Base-by-base conservation (phyloP, 371 early-diverging fungal species). In the Vairimorpha ceranae region DNA sequence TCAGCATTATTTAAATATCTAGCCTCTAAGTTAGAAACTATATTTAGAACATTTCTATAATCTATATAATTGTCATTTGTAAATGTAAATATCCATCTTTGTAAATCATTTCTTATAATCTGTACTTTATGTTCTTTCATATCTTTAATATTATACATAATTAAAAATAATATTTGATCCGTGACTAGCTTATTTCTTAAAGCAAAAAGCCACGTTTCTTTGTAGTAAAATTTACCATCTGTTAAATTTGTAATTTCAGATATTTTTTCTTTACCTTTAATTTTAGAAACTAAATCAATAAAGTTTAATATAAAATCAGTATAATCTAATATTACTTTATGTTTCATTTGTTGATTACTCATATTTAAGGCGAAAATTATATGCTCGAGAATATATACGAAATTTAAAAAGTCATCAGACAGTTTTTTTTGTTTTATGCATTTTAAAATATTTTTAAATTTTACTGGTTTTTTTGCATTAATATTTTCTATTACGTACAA, bases 161-260 rank as follows among this genome's bases (percentile, higher is more conserved):
- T 35, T 12, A 61, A 2, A 61, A 61, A 61, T 6, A 61, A 36
- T 35, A 61, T 61, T 3, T 35, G 41, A 61, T 61, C 19, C 6
- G 6, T n/a, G 2, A 35, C 27, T 6, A 17, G 1, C 21, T 61
- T 61, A 61, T 36, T n/a, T 36, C 7, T 36, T 25, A 61, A 14
- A 21, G 27, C 36, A 36, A 23, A 61, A 12, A 61, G n/a, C 61
- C 61, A 61, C 4, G 36, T 36, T 36, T 61, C 61, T 61, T 36
- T 61, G 21, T 17, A 61, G 35, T 32, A 15, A 25, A 58, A 30
- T 32, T 10, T 58, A 27, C 58, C 58, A 14, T 14, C 14, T 27
- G 27, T 6, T 14, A 58, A 23, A 12, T 12, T 29, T 27, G 4
- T 15, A 27, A 56, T 12, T 29, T 4, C 15, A 12, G 3, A 14